Base-by-base conservation (phyloP, 1,284 basidiomycete genomes). In the Leccinum pachyderme region DNA sequence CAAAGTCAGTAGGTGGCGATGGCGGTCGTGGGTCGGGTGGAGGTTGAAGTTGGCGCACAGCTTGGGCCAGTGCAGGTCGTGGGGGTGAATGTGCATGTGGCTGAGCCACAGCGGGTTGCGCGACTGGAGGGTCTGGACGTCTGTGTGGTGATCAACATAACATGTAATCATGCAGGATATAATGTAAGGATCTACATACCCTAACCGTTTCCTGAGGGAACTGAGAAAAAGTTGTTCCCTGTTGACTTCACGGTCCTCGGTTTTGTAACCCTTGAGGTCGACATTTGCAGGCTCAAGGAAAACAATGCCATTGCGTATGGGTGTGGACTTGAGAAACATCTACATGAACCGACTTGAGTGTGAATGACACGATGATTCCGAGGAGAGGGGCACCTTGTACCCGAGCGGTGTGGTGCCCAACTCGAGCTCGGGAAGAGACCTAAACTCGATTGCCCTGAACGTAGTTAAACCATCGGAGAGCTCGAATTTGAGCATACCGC, bases 381-480 rank as follows among this genome's bases (percentile, higher is more conserved):
- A 53, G 39, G 45, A 24, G 9, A 55, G 32, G 63, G 75, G 54
- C 52, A 88, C 90, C 76, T 92, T 92, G 65, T 74, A 87, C 2
- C 89, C 89, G 24, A 91, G 73, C 0, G 80, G 81, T 1, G 89
- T 91, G 11, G 77, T 78, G 9, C 84, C 86, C 2, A 92, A 77
- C 48, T 79, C 75, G 15, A 92, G 59, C 46, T 83, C 73, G 5
- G 82, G 80, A 32, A 92, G 63, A 9, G 73, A 70, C 45, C 78
- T 78, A 59, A 83, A 87, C 64, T 92, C 89, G 57, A 91, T 83
- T 2, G 86, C 89, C n/a, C 77, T 76, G 22, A 91, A 65, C 2
- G 70, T 77, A 2, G 77, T 79, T 3, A 72, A 64, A 25, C 89
- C 89, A 63, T 92, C 90, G 55, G 79, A 84, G 48, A 92, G 70